Conservation (phyloP, 495 filamentous ascomycete genomes). For the Penicillium cinerascens region DNA sequence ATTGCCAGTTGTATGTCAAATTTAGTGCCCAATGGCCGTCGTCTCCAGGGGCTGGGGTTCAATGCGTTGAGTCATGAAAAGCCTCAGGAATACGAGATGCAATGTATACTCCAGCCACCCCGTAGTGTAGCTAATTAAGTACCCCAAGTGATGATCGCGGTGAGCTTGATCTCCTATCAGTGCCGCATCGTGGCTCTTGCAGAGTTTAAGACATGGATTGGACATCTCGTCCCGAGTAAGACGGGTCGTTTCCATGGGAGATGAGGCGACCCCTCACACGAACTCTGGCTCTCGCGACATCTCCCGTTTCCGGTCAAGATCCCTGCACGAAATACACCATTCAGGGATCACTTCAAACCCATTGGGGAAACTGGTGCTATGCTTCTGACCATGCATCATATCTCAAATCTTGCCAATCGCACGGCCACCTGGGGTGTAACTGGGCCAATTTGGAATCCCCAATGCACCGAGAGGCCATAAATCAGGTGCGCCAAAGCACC, state of each 20-base stretch:
- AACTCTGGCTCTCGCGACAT: constrained; percentile 2
- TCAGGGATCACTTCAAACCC: too few relatives aligned
- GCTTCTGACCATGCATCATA: not conserved
- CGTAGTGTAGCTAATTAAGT: not conserved
- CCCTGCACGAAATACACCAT: too few relatives aligned
- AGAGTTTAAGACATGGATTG: constrained; percentile 2
- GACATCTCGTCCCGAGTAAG: not conserved
- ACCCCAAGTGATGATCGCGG: not conserved
- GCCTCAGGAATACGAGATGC: not conserved
- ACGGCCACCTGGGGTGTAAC: not conserved
- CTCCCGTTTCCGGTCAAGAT: not conserved
- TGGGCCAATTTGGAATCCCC: constrained; percentile 8
- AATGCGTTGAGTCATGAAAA: not conserved
- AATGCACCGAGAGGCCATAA: not conserved
- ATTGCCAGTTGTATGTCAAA: not conserved
- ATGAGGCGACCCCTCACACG: constrained; percentile 2
- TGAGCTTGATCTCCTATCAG: not conserved
- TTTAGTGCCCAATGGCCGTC: not conserved
- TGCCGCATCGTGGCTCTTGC: not conserved
- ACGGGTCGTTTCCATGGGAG: constrained; percentile 2
- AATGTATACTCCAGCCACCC: not conserved
- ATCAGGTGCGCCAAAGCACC: not conserved
- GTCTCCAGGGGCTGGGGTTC: not conserved
- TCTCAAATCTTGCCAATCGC: not conserved
- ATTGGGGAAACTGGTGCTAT: not conserved